Evolutionary conservation across 306 rosid genomes (phyloP).

Genomic region (Prunus fruticosa): DNA sequence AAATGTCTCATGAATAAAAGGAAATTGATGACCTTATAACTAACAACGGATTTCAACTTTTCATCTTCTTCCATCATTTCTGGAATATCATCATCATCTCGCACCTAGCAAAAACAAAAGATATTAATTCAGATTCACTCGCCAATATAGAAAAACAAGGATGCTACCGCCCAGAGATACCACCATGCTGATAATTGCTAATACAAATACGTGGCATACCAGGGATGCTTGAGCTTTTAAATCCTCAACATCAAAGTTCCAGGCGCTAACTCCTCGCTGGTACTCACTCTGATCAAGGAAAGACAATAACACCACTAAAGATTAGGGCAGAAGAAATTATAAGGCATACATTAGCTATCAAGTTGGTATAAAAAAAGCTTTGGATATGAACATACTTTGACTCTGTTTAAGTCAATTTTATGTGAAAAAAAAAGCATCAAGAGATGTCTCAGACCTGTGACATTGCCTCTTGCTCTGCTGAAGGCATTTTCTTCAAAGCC

Average conservation of each 20-base stretch:
- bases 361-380: not conserved
- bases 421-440: not conserved
- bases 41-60: slow-evolving; percentile 30
- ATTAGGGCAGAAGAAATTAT: not conserved
- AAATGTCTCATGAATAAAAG: not conserved
- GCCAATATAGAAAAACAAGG: slow-evolving; percentile 1
- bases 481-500: slow-evolving; percentile 94
- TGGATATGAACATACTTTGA: not conserved
- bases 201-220: slow-evolving; percentile 44
- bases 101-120: slow-evolving; percentile 46
- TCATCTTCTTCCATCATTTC: slow-evolving; percentile 77
- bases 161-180: slow-evolving; percentile 1
- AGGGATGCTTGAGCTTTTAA: slow-evolving; percentile 93
- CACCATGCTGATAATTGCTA: not conserved
- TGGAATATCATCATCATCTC: slow-evolving; percentile 57
- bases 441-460: slow-evolving; percentile 54
- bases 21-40: slow-evolving; percentile 33
- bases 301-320: not conserved
- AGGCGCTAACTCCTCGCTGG: slow-evolving; percentile 98
- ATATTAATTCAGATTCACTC: slow-evolving; percentile 18
- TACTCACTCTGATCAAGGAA: slow-evolving; percentile 76
- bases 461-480: slow-evolving; percentile 98
- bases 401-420: not conserved
- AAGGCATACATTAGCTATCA: not conserved
- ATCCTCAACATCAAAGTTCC: slow-evolving; percentile 95